A percentile compares a stretch with the other conserved stretches of the same genome.
These are phyloP conservation scores for Hevea brasiliensis DNA, from an alignment of 345 rosid genomes.

Conservation along the genomic window DNA sequence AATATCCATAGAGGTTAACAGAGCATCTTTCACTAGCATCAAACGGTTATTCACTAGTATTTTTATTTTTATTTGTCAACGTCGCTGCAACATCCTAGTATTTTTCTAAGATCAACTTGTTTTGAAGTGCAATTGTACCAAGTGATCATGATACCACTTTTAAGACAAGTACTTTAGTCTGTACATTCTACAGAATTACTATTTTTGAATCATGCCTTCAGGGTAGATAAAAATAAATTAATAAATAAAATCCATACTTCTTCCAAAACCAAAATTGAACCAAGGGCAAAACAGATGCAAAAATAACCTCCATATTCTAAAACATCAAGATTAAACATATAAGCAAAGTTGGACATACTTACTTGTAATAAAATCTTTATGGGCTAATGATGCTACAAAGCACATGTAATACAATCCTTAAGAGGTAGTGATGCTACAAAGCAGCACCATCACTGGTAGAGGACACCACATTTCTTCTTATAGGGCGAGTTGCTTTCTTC, in stretches of 20 bases:
- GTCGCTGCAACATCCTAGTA: neutral
- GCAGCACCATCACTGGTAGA: conserved; percentile 1
- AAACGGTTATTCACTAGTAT: too few species aligned
- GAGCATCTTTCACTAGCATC: too few species aligned
- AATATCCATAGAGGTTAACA: too few species aligned
- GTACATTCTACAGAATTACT: neutral
- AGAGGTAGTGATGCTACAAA: neutral
- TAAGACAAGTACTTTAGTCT: neutral
- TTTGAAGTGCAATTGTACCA: neutral
- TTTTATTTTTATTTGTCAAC: too few species aligned
- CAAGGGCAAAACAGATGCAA: neutral
- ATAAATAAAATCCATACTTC: neutral
- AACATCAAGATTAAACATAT: neutral
- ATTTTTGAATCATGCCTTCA: neutral
- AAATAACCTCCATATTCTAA: neutral
- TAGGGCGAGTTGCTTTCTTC: conserved; percentile 57
- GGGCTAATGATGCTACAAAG: neutral
- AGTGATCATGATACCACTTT: neutral
- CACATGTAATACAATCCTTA: neutral
- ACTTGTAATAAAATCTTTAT: neutral
- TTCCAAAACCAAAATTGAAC: neutral
- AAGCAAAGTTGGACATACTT: neutral
- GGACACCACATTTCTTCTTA: conserved; percentile 6
- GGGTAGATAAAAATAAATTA: too few species aligned
- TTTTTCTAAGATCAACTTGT: neutral